These are phyloP conservation scores for Penicillium daleae DNA, from an alignment of 495 filamentous ascomycete species.

Conservation along the genomic window DNA sequence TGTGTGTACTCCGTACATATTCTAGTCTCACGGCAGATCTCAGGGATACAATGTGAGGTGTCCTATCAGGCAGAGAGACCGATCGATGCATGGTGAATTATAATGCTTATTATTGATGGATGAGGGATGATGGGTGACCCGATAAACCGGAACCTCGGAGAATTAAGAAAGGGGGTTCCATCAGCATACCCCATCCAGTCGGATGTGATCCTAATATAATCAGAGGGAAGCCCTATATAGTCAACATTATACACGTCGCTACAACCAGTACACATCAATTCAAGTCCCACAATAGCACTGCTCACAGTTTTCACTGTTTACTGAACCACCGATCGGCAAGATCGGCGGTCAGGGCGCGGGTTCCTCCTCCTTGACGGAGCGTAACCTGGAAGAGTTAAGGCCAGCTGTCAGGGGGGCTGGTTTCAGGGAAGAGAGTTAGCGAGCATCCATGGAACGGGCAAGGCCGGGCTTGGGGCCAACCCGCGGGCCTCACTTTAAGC, in stretches of 20 bases:
- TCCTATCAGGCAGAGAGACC: not conserved
- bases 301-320: too few relatives aligned
- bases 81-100: not conserved
- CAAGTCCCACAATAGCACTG: not conserved
- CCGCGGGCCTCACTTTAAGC: constrained; percentile 22
- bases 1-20: too few relatives aligned
- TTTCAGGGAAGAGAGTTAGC: not conserved
- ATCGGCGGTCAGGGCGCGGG: constrained; percentile 4
- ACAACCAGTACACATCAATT: too few relatives aligned
- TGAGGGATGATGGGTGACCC: not conserved
- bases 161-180: not conserved
- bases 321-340: constrained; percentile 8
- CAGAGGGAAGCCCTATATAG: too few relatives aligned
- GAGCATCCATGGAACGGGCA: constrained; percentile 18
- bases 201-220: not conserved
- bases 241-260: too few relatives aligned
- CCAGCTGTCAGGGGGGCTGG: not conserved
- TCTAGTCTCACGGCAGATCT: not conserved
- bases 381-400: not conserved
- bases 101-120: not conserved
- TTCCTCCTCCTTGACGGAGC: not conserved
- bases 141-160: not conserved
- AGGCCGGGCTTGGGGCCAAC: not conserved
- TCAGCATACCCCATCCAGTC: not conserved
- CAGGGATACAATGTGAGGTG: not conserved